Evolutionary conservation across 495 filamentous ascomycete species (phyloP).

Genomic region (Tetracladium setigerum): DNA sequence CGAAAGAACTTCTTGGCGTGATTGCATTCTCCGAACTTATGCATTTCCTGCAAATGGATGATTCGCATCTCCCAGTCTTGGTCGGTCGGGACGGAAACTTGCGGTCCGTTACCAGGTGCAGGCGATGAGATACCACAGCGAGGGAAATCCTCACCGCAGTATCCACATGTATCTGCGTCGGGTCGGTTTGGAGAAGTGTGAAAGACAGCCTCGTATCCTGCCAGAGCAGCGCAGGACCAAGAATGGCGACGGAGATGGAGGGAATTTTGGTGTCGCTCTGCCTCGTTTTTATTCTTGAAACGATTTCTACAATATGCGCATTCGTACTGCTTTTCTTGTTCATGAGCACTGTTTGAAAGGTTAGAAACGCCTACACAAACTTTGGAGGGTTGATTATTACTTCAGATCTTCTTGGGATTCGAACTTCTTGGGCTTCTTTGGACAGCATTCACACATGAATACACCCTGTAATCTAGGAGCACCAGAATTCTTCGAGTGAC

Average conservation of each 20-base stretch:
- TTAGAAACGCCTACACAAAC: constrained; percentile 5
- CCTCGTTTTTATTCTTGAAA: constrained; percentile 99
- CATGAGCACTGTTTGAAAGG: constrained; percentile 46
- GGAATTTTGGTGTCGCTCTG: constrained; percentile 94
- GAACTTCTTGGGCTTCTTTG: constrained; percentile 98
- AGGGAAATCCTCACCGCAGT: constrained; percentile 90
- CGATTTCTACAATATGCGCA: constrained; percentile 89
- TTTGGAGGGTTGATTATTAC: constrained; percentile 44
- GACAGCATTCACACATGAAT: constrained; percentile 93
- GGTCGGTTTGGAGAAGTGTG: constrained; percentile 61
- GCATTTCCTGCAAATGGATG: constrained; percentile 78
- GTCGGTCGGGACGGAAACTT: constrained; percentile 28
- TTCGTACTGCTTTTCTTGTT: constrained; percentile 92
- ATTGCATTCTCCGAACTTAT: constrained; percentile 98
- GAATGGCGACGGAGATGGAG: constrained; percentile 93
- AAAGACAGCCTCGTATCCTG: constrained; percentile 71
- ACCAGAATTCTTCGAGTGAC: constrained; percentile 27
- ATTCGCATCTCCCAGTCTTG: constrained; percentile 78
- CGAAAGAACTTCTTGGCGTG: constrained; percentile 97
- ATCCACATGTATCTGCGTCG: constrained; percentile 78
- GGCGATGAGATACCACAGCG: constrained; percentile 36
- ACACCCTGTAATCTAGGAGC: constrained; percentile 36
- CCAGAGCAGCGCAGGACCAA: constrained; percentile 92
- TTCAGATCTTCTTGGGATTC: constrained; percentile 77
- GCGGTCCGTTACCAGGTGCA: constrained; percentile 19